Base-by-base conservation (phyloP, 352 stramenopile genomes). In the Nothophytophthora sp. region DNA sequence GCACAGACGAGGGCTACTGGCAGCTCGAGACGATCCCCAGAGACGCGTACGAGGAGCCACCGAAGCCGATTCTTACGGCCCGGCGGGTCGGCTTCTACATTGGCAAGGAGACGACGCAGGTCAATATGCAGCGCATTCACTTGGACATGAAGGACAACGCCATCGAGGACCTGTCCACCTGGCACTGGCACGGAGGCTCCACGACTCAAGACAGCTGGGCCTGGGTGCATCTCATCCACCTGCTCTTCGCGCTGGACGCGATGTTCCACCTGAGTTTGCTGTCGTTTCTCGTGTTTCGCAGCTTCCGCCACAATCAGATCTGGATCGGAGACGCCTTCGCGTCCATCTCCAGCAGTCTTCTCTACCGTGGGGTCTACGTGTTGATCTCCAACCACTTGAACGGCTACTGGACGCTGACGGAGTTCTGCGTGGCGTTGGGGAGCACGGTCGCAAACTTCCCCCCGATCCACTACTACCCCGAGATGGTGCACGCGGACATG, bases 291-390 rank as follows among this genome's bases (percentile, higher is more conserved):
- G 60, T 67, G 11, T 69, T 59, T 6, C 67, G 61, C 23, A 71
- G 72, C 23, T 22, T 63, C 7, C 56, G 50, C 2, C 30, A 42
- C 5, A 63, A 67, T 3, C 55, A 63, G 35, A 45, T 76, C 50
- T 80, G 70, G 70, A 51, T 81, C 12, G 67, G 70, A 7, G 65
- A 72, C 30, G 67, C 63, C 2, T 78, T 81, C 22, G 60, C 61
- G 2, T 57, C 55, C 0, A 59, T 81, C n/a, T 78, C 70, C 0
- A 61, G 42, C 5, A 52, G 54, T 41, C 44, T 81, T 4, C 16
- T 76, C 1, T 48, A 66, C 22, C 70, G 70, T 11, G 70, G 70
- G 0, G 27, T 71, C 3, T 33, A 69, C 11, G 55, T 76, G 15
- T 16, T 78, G 4, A 11, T 78, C 8, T 66, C 56, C 40, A 73